Evolutionary conservation across 2,329 filamentous ascomycete genomes (phyloP).

Genomic region (Fusarium sp.): DNA sequence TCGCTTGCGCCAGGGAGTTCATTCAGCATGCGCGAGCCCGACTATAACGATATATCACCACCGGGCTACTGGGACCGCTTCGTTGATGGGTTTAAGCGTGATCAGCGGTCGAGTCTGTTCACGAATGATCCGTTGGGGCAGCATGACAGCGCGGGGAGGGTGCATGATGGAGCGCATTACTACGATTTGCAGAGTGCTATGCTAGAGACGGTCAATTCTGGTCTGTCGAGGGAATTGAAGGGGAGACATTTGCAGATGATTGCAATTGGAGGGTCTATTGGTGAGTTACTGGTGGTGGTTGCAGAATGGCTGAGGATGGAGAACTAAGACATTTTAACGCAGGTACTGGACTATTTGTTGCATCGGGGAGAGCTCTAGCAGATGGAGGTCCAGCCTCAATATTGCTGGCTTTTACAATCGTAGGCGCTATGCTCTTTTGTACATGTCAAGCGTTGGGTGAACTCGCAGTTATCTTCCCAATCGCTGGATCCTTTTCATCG

Average conservation of each 20-base stretch:
- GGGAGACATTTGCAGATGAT: conserved; percentile 96
- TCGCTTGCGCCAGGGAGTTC: conserved; percentile 65
- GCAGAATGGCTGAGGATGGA: conserved; percentile 5
- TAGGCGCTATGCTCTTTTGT: conserved; percentile 91
- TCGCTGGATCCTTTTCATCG: conserved; percentile 91
- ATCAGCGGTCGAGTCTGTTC: conserved; percentile 66
- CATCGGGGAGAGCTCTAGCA: conserved; percentile 79
- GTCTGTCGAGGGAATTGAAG: conserved; percentile 83
- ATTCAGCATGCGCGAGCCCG: conserved; percentile 66
- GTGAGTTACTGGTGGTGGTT: conserved; percentile 57
- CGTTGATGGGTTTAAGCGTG: conserved; percentile 75
- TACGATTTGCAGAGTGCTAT: conserved; percentile 72
- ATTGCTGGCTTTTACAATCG: conserved; percentile 82
- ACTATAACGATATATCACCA: conserved; percentile 58
- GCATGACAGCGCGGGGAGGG: conserved; percentile 48
- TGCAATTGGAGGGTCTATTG: conserved; percentile 93
- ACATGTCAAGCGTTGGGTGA: conserved; percentile 94
- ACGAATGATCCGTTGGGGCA: conserved; percentile 60
- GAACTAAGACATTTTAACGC: conserved; percentile 33
- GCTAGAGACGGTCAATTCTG: conserved; percentile 81
- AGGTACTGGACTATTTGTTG: conserved; percentile 90
- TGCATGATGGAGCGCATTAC: conserved; percentile 62
- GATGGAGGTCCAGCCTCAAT: conserved; percentile 84
- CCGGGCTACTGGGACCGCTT: conserved; percentile 60
- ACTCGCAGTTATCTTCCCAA: conserved; percentile 89